These are phyloP conservation scores for Aspergillus ustus DNA, from an alignment of 2,329 filamentous ascomycete genomes.

Conservation along the genomic window DNA sequence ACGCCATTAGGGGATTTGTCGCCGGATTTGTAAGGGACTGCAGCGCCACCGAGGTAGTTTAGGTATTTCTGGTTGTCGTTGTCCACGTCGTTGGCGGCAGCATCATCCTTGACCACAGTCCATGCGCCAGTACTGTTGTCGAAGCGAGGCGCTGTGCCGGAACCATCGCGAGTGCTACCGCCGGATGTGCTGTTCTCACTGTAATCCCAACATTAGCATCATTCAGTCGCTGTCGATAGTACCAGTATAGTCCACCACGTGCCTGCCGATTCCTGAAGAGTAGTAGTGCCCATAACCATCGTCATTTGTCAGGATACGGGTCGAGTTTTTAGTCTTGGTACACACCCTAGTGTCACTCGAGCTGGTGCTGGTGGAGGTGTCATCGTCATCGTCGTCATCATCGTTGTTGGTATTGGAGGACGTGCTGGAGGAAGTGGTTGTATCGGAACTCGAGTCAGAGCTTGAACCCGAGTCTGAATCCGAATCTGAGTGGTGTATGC, in stretches of 20 bases:
- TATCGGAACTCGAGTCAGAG: not conserved
- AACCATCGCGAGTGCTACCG: conserved; percentile 11
- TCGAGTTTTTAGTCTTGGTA: not conserved
- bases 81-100: not conserved
- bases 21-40: conserved; percentile 7
- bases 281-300: conserved; percentile 5
- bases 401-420: not conserved
- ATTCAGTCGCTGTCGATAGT: not conserved
- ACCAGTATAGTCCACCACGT: not conserved
- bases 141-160: conserved; percentile 7
- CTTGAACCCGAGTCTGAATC: not conserved
- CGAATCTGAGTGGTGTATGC: not conserved
- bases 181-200: conserved; percentile 11
- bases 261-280: conserved; percentile 4
- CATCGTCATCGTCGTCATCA: not conserved
- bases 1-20: conserved; percentile 2
- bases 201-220: not conserved
- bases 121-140: conserved; percentile 15
- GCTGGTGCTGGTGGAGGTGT: not conserved
- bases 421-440: not conserved
- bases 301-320: not conserved
- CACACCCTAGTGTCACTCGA: not conserved
- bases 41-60: conserved; percentile 12
- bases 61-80: conserved; percentile 3
- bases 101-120: not conserved